phyloP scores from a whole-genome alignment of 495 filamentous ascomycete species.

The Sabuloglossum arenarium region DNA sequence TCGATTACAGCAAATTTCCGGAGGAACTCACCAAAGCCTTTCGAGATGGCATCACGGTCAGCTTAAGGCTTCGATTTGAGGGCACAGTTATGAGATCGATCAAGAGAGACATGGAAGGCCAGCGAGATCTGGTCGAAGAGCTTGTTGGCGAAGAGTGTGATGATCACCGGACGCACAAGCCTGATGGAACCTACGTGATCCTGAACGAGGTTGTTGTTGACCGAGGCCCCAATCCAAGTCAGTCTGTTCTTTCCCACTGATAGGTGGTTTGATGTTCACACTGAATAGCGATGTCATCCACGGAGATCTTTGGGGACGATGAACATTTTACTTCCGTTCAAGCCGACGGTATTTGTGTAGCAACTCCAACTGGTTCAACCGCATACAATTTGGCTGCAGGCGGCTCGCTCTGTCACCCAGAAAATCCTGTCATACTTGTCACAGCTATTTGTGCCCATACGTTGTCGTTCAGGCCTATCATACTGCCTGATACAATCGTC shows the following conservation, averaged over 20 bases:
- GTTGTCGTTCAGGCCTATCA: slow-evolving; percentile 84
- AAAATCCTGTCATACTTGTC: slow-evolving; percentile 90
- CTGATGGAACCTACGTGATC: slow-evolving; percentile 67
- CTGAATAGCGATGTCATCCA: slow-evolving; percentile 53
- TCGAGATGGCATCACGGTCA: slow-evolving; percentile 70
- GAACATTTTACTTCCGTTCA: slow-evolving; percentile 80
- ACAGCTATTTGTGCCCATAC: slow-evolving; percentile 95
- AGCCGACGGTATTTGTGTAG: slow-evolving; percentile 76
- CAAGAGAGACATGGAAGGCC: slow-evolving; percentile 17
- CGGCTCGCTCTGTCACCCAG: slow-evolving; percentile 84
- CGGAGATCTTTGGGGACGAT: slow-evolving; percentile 86
- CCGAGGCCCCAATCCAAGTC: slow-evolving; percentile 74
- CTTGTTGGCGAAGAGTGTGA: slow-evolving; percentile 67
- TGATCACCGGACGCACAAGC: slow-evolving; percentile 58
- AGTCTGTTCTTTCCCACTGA: slow-evolving; percentile 11
- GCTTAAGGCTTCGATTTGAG: slow-evolving; percentile 73
- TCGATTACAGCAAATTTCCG: slow-evolving; percentile 61
- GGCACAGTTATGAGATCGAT: slow-evolving; percentile 76
- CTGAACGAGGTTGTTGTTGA: slow-evolving; percentile 87
- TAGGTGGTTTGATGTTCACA: not conserved
- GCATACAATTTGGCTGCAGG: slow-evolving; percentile 96
- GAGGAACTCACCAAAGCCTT: slow-evolving; percentile 53
- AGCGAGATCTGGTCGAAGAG: slow-evolving; percentile 68
- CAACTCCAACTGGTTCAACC: slow-evolving; percentile 82
- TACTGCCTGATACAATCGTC: slow-evolving; percentile 87